Evolutionary conservation across 345 rosid species (phyloP), one percentile per base, ranked within the genome.

Genomic region (Gossypium herbaceum): DNA sequence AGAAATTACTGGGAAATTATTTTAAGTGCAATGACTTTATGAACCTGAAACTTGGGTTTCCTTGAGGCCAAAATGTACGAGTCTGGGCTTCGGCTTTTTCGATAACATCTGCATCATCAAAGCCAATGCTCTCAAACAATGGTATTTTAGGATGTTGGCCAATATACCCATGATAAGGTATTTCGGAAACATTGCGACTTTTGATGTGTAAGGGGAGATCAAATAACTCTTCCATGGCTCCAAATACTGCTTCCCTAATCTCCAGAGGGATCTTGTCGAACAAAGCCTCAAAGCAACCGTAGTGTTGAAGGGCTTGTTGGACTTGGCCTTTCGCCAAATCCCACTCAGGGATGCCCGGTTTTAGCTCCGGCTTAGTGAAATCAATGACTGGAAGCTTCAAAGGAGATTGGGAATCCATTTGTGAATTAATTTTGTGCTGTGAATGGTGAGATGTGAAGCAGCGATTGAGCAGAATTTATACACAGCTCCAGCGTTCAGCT

Each of bases 261-360:
- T 84, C 87, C 3, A 69, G 0, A 7, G 92, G 85, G 71, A 84
- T 72, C 66, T 17, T 78, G 67, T 86, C 29, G 61, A 87, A 89
- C 48, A 63, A 70, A 1, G 90, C 93, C 79, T 91, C 91, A 22
- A 91, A 91, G 77, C 88, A 86, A 16, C 96, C 96, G 43, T 81
- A 82, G 34, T 86, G 82, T 79, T 85, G 88, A 11, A 89, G 81
- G 24, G 92, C 86, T 79, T 76, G 54, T 29, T 77, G 62, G 74
- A 87, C 88, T 45, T 78, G 68, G 65, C 72, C 68, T 79, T 73
- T 81, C 73, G 80, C 79, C 58, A 45, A 68, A 22, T 73, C 81
- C 93, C 93, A 89, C 67, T 84, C 85, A 0, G 44, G 75, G 1
- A 79, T 74, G 72, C 87, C 92, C 0, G 84, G 83, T 64, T 82